Evolutionary conservation across 2,329 filamentous ascomycete genomes (phyloP).

Genomic region (Amauroascus niger): DNA sequence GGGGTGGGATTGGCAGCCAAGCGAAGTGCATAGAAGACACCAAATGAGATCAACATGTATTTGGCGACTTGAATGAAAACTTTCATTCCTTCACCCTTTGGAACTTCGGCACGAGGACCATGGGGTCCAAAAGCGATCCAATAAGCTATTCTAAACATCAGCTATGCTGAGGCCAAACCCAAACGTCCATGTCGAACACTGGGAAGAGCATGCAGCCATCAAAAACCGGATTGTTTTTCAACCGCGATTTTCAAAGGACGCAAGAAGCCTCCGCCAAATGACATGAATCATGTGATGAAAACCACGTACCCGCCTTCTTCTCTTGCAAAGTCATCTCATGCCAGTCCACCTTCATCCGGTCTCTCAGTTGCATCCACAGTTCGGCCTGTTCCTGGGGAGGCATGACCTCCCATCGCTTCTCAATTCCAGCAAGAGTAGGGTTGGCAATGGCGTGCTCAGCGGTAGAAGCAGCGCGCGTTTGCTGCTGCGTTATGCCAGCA

Average conservation of each 20-base stretch:
- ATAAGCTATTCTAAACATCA: slow-evolving; percentile 58
- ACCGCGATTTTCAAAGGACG: background rate
- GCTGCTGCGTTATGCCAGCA: slow-evolving; percentile 38
- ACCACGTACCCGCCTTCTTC: slow-evolving; percentile 92
- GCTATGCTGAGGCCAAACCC: slow-evolving; percentile 2
- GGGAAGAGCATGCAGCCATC: background rate
- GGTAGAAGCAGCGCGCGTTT: slow-evolving; percentile 42
- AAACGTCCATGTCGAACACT: background rate
- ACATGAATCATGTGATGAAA: background rate
- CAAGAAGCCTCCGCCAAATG: background rate
- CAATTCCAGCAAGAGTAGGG: slow-evolving; percentile 93
- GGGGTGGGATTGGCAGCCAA: slow-evolving; percentile 62
- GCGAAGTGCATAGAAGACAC: slow-evolving; percentile 63
- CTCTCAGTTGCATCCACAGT: slow-evolving; percentile 94
- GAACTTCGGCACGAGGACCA: slow-evolving; percentile 73
- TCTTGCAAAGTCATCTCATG: slow-evolving; percentile 87
- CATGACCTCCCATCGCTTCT: slow-evolving; percentile 98
- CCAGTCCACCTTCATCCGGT: slow-evolving; percentile 99
- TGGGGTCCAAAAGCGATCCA: slow-evolving; percentile 98
- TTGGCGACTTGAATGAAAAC: slow-evolving; percentile 63
- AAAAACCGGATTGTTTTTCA: background rate
- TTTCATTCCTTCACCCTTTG: slow-evolving; percentile 75
- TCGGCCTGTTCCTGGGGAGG: slow-evolving; percentile 98
- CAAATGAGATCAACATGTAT: slow-evolving; percentile 57
- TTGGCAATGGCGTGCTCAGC: slow-evolving; percentile 92